Conservation (phyloP, 768 basidiomycete species). For the Coprinellus micaceus region DNA sequence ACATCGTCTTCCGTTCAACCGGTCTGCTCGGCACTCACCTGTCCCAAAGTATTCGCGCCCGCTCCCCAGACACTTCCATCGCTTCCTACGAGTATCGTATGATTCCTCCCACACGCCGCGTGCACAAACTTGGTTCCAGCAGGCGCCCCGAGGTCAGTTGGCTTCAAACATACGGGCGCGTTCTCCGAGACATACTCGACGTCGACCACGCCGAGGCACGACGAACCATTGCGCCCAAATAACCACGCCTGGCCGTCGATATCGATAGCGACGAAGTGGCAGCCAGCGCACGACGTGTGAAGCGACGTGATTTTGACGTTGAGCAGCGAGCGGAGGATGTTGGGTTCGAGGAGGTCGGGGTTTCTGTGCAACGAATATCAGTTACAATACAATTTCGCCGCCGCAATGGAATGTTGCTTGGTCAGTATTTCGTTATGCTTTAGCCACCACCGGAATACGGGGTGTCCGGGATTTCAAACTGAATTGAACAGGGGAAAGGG, state of each 20-base stretch:
- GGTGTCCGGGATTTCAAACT: constrained; percentile 9
- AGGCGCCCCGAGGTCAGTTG: constrained; percentile 59
- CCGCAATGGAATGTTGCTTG: background rate
- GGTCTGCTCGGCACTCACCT: constrained; percentile 46
- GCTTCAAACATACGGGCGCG: constrained; percentile 58
- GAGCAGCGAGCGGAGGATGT: constrained; percentile 83
- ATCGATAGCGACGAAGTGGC: constrained; percentile 75
- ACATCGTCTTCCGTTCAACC: background rate
- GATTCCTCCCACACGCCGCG: constrained; percentile 81
- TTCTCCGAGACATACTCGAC: constrained; percentile 69
- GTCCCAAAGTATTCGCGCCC: constrained; percentile 77
- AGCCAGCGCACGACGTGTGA: constrained; percentile 72
- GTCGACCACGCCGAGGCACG: constrained; percentile 58
- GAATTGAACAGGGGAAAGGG: background rate
- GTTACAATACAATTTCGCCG: constrained; percentile 4
- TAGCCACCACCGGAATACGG: background rate
- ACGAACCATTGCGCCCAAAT: constrained; percentile 79
- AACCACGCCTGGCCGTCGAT: constrained; percentile 80
- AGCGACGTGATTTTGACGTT: constrained; percentile 73
- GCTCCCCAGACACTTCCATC: constrained; percentile 82
- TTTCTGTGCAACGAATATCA: constrained; percentile 31
- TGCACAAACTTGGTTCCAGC: constrained; percentile 62
- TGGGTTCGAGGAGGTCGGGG: constrained; percentile 83
- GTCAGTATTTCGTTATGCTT: constrained; percentile 6
- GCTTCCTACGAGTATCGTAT: constrained; percentile 79